Base-by-base conservation (phyloP, 2,329 filamentous ascomycete genomes). In the Hypoxylon sp. region DNA sequence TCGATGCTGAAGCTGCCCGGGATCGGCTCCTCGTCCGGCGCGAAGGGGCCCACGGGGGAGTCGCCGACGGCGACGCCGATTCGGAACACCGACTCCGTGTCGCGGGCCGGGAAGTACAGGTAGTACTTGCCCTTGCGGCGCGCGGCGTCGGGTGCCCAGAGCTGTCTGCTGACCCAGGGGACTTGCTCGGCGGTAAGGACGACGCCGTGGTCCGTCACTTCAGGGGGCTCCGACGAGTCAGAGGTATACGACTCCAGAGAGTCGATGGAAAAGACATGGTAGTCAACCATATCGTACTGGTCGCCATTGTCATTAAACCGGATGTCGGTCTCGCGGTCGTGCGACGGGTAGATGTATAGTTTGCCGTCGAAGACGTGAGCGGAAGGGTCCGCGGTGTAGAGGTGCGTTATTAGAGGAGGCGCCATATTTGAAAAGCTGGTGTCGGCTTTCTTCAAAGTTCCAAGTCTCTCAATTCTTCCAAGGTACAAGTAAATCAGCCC, bases 271-370 rank as follows among this genome's bases (percentile, higher is more conserved):
- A 92, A 87, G 72, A 93, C 90, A 74, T 92, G 89, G 80, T 93
- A 93, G 78, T 93, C 90, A 53, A 78, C 81, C 90, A 92, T 93
- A 77, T 91, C 90, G 73, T 92, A 92, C 73, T 92, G 90, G 76
- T 92, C 89, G 70, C 90, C 90, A 81, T 92, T 91, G 80, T 92
- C 89, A 77, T 93, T 92, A 79, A 89, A 88, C 55, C 83, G 55
- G 73, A 91, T 90, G 73, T 86, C 83, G 4, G 88, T 90, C 73
- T 91, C 87, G 65, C 88, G 84, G 75, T 93, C 89, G 76, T 93
- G 89, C 18, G 89, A 92, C 17, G 90, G 89, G 77, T 92, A 93
- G 75, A 93, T 84, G 79, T 91, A 93, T 58, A 93, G 76, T 64
- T 82, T 87, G 73, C 82, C 83, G 62, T 91, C 86, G 78, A 92